Evolutionary conservation across 2,329 filamentous ascomycete genomes (phyloP).

Genomic region (Dactylella cylindrospora): DNA sequence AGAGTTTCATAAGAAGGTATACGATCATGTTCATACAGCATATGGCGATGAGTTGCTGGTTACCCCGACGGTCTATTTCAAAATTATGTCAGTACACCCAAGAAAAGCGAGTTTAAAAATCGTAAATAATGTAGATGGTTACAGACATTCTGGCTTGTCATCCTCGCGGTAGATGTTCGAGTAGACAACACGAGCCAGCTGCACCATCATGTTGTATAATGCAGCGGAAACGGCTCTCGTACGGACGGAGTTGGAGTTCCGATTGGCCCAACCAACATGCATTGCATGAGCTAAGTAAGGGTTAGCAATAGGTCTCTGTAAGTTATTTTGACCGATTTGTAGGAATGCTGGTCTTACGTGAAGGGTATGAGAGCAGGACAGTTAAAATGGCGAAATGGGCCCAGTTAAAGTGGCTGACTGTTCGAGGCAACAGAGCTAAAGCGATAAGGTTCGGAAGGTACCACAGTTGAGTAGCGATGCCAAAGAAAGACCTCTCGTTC

Average conservation of each 20-base stretch:
- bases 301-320: too few relatives aligned
- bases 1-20: constrained; percentile 58
- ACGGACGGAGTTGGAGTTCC: constrained; percentile 65
- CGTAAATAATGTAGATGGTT: constrained; percentile 5
- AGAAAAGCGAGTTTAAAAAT: background rate
- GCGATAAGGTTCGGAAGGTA: constrained; percentile 62
- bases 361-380: constrained; percentile 59
- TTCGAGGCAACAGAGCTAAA: constrained; percentile 54
- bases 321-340: background rate
- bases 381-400: constrained; percentile 58
- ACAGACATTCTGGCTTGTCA: constrained; percentile 57
- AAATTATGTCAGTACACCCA: too few relatives aligned
- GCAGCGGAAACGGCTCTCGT: constrained; percentile 65
- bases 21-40: constrained; percentile 57
- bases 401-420: constrained; percentile 54
- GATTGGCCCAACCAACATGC: constrained; percentile 62
- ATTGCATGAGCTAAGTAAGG: constrained; percentile 60
- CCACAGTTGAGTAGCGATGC: constrained; percentile 61
- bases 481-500: constrained; percentile 58
- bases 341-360: constrained; percentile 55
- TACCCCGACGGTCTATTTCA: constrained; percentile 56
- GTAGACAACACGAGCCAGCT: constrained; percentile 49
- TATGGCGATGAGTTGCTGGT: constrained; percentile 59
- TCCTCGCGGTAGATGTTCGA: constrained; percentile 59
- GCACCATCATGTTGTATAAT: constrained; percentile 63